Evolutionary conservation across 1,284 basidiomycete species (phyloP), one percentile per base, ranked within the genome.

Genomic region (Melampsora medusae): DNA sequence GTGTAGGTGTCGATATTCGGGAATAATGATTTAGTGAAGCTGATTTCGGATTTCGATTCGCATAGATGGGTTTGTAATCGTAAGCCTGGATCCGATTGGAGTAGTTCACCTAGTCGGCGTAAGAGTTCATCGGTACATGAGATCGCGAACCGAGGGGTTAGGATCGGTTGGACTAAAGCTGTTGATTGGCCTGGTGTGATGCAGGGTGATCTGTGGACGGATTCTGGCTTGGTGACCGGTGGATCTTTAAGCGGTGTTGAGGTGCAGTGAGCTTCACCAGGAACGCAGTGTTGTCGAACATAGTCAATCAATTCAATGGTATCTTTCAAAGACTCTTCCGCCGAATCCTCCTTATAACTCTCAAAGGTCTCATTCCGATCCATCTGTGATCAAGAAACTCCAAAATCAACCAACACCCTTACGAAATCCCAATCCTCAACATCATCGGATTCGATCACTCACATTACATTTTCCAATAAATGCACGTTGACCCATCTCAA

Each of bases 101-200:
- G 79, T 56, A 94, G 84, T 2, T 86, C 80, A 17, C 90, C 90
- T 10, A 98, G 86, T 7, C 84, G 84, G 0, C 81, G 72, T 64
- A 98, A 86, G 49, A 97, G 88, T n/a, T 88, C 85, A 16, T 86
- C 83, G 0, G 93, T 90, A 83, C 93, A 96, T n/a, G 91, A 89
- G 78, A 99, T 91, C 35, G 96, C 95, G 83, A 99, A 98, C 22
- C 95, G 90, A 22, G 96, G 96, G 0, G 96, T 98, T 61, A 98
- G 84, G 81, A 96, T 89, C 0, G 95, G 95, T 77, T 91, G 90
- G 6, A 98, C 91, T 19, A 94, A 88, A 7, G 84, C 81, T 74
- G 79, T 5, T 69, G 48, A 49, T 49, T 35, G n/a, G n/a, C 25
- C 35, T 25, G 49, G 14, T 7, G 9, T 42, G 2, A 12, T 42